Evolutionary conservation across 2,329 filamentous ascomycete species (phyloP), one percentile per base, ranked within the genome.

Genomic region (Colletotrichum aenigma): DNA sequence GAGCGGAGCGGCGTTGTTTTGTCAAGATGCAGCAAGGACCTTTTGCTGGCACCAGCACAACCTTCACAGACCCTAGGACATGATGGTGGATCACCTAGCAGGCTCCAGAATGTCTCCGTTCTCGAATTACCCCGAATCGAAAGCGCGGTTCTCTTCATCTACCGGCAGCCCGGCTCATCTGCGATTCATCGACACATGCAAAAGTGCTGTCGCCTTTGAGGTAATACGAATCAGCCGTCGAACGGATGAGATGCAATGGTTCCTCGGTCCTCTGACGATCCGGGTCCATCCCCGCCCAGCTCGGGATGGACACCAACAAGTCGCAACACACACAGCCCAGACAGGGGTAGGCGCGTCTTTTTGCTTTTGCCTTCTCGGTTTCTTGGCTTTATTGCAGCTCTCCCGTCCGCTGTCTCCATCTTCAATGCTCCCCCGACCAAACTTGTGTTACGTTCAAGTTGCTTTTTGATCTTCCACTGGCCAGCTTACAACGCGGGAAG

Each of bases 311-410:
- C 43, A 36, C 32, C 38, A 52, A 34, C 30, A 30, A 18, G 26
- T 21, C 13, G n/a, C 43, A 21, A 21, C n/a, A 48, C 43, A 13
- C 43, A 48, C 43, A 52, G 43, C 43, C n/a, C 43, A 62, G 26
- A 32, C 52, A 26, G 26, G 52, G 62, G 34, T 38, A 30, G 21
- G 69, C 12, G n/a, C 43, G 60, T 66, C 61, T 71, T 38, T 56
- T 55, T 68, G 32, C 21, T 58, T 48, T 66, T 58, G 28, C 24
- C 69, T 26, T 56, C 12, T 13, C 12, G 48, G 21, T 32, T 13
- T 71, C 69, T 66, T 66, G 69, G 30, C 61, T 38, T 56, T 34
- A 58, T 64, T 74, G 56, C 56, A 70, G 38, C 56, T 74, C 56
- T 74, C 66, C 66, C 66, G 36, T 43, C 70, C 16, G 55, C 66